Evolutionary conservation across 2,329 filamentous ascomycete species (phyloP), one percentile per base, ranked within the genome.

Genomic region (Beauveria asiatica): DNA sequence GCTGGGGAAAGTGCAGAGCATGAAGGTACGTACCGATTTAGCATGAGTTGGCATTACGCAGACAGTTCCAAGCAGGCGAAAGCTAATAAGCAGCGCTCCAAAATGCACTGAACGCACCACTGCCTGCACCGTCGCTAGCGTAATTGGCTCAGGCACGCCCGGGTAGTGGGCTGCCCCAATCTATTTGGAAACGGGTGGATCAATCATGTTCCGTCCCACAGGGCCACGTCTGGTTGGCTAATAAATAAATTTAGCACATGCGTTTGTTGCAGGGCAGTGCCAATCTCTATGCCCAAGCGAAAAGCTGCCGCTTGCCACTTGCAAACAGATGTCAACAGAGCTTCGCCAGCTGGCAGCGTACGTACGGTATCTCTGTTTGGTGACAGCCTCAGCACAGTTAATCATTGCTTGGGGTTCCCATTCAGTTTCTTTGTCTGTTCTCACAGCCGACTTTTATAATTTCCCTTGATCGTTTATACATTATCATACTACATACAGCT

Each of bases 151-250:
- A 58, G 56, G 56, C 19, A 58, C 46, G 46, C 16, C 45, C 17
- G 16, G 17, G 10, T 10, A 8, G 55, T 50, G 55, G 55, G 33
- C 33, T 33, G 45, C 45, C 55, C 55, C 55, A 50, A 33, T 57
- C 55, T 50, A 61, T 51, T 57, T 56, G 53, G 59, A 61, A 51
- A 56, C 52, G 9, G 48, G 37, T 53, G 59, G 59, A 57, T 61
- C 48, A 57, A 61, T 30, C 45, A 61, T 61, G 53, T 61, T 61
- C 59, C 59, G 52, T 45, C 7, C 45, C 33, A 37, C 51, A 44
- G 51, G 3, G 21, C 10, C 46, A 6, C n/a, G 27, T 16, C 33
- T 49, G 51, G 33, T 55, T 54, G 51, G 52, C 45, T 48, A n/a
- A n/a, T n/a, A n/a, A n/a, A n/a, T n/a, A n/a, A n/a, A n/a, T n/a